Conservation (phyloP, 768 basidiomycete genomes). For the Russula sp. region DNA sequence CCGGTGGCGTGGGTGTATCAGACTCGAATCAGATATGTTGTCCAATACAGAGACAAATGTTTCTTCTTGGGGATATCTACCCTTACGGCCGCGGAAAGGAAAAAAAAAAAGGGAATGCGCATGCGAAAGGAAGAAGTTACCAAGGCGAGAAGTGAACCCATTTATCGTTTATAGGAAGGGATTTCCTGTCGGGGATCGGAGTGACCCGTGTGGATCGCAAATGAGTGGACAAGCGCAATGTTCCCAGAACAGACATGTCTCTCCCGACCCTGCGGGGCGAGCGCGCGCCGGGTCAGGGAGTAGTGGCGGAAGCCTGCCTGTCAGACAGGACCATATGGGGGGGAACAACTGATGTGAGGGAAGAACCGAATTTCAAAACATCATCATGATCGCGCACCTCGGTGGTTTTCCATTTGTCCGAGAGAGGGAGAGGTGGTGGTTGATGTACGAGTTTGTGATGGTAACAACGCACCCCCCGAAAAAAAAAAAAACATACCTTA, state of each 20-base stretch:
- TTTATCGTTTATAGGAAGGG: background rate
- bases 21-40: background rate
- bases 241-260: constrained; percentile 13
- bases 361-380: background rate
- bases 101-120: background rate
- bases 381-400: background rate
- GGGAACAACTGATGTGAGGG: background rate
- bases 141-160: background rate
- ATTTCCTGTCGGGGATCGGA: background rate
- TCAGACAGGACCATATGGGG: background rate
- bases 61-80: background rate
- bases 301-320: background rate
- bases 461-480: constrained; percentile 1
- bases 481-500: background rate
- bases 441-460: background rate
- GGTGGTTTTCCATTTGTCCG: background rate
- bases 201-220: background rate
- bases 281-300: background rate
- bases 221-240: background rate
- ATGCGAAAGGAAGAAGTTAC: background rate
- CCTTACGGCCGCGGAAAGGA: background rate
- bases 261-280: constrained; percentile 2
- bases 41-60: background rate
- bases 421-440: background rate
- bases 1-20: background rate